Conservation (phyloP, 2,329 filamentous ascomycete genomes). For the Hirsutella thompsonii region DNA sequence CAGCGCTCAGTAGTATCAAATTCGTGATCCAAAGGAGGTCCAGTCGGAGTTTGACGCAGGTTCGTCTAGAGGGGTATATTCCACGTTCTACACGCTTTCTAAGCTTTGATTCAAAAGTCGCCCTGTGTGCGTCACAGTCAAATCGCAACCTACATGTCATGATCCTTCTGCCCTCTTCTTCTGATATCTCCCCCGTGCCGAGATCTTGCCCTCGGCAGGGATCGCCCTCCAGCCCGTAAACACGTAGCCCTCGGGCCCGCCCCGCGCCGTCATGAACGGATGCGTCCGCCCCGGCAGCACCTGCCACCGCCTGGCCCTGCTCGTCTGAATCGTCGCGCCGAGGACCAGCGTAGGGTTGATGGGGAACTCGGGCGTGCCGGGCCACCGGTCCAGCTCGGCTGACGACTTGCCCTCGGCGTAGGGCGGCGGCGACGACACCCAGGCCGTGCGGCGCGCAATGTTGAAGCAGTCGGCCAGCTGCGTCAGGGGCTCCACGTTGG, state of each 20-base stretch:
- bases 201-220: slow-evolving; percentile 66
- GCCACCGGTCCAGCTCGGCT: slow-evolving; percentile 41
- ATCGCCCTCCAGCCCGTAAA: slow-evolving; percentile 74
- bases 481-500: slow-evolving; percentile 65
- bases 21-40: neutral
- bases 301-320: slow-evolving; percentile 71
- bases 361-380: slow-evolving; percentile 63
- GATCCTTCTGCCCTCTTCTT: slow-evolving; percentile 30
- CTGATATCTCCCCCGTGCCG: slow-evolving; percentile 70
- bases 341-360: slow-evolving; percentile 78
- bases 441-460: slow-evolving; percentile 66
- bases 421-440: slow-evolving; percentile 40
- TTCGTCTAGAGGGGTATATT: neutral
- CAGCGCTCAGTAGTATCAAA: too few species aligned
- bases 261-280: slow-evolving; percentile 80
- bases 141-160: neutral
- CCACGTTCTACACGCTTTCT: neutral
- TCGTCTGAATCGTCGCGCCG: slow-evolving; percentile 68
- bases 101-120: neutral
- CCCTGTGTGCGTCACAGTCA: neutral
- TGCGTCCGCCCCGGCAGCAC: slow-evolving; percentile 86
- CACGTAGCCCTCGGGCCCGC: slow-evolving; percentile 81
- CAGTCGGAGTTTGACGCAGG: neutral
- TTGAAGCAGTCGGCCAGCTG: slow-evolving; percentile 74
- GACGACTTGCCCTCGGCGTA: slow-evolving; percentile 29